phyloP scores from a whole-genome alignment of 495 filamentous ascomycete species.

The Tuber umbilicatum region DNA sequence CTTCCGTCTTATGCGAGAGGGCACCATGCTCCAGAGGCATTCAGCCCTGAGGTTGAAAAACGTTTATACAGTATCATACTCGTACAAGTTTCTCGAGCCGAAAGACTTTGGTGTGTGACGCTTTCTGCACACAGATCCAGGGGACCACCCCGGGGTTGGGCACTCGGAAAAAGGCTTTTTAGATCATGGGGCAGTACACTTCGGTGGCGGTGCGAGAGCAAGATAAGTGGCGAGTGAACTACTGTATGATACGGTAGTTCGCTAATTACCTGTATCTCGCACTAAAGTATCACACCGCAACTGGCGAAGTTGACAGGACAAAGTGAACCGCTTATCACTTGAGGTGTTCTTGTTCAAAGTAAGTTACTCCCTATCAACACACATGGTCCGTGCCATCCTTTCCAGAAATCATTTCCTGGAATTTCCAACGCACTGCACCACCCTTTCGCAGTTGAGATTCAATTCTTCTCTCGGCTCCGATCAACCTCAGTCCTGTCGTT shows the following conservation, averaged over 20 bases:
- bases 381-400: constrained; percentile 2
- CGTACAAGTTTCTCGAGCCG: neutral
- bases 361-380: neutral
- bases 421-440: neutral
- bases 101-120: too few relatives aligned
- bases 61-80: neutral
- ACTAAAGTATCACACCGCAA: too few relatives aligned
- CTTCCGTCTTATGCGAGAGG: too few relatives aligned
- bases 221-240: neutral
- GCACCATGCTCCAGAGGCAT: too few relatives aligned
- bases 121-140: neutral
- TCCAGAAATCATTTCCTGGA: neutral
- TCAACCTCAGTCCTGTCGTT: neutral
- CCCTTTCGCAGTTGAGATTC: neutral
- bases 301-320: neutral
- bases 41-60: neutral
- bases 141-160: neutral
- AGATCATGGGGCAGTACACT: neutral
- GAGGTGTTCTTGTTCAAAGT: neutral
- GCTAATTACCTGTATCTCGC: too few relatives aligned
- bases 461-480: neutral
- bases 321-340: neutral
- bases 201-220: neutral
- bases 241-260: too few relatives aligned
- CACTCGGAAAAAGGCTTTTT: neutral